phyloP scores from a whole-genome alignment of 2,329 filamentous ascomycete genomes.

The Amphichorda felina region DNA sequence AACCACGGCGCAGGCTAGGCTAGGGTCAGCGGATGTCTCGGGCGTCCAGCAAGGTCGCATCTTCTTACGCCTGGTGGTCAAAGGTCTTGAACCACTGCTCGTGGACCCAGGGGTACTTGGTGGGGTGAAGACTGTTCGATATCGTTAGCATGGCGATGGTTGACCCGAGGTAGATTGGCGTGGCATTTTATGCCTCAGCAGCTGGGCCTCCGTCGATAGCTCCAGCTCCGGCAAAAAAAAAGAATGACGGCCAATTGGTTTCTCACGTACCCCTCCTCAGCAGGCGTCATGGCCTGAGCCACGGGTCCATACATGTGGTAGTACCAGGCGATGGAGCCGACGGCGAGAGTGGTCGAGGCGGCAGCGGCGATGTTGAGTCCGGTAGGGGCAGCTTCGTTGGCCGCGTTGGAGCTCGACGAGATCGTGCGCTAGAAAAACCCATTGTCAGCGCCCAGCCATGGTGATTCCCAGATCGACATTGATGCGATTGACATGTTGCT shows the following conservation, averaged over 20 bases:
- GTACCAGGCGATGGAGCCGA: constrained; percentile 92
- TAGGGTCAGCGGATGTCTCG: no score
- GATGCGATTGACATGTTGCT: constrained; percentile 16
- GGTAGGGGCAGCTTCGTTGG: constrained; percentile 58
- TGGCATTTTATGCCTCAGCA: constrained; percentile 22
- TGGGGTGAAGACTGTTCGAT: constrained; percentile 66
- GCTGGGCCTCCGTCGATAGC: constrained; percentile 1
- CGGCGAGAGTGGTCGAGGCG: constrained; percentile 74
- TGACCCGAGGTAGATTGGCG: constrained; percentile 4
- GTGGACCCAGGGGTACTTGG: constrained; percentile 94
- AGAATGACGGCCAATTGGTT: neutral
- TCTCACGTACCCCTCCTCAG: constrained; percentile 89
- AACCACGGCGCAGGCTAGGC: constrained; percentile 84
- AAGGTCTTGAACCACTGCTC: constrained; percentile 87
- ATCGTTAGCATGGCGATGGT: constrained; percentile 12
- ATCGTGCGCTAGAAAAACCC: constrained; percentile 41
- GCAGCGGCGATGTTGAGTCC: constrained; percentile 78
- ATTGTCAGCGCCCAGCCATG: constrained; percentile 23
- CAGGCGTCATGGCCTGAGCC: constrained; percentile 79
- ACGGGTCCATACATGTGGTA: constrained; percentile 89
- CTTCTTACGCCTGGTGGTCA: constrained; percentile 85
- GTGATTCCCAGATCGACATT: constrained; percentile 7
- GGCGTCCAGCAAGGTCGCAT: constrained; percentile 1
- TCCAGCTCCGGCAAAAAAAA: neutral
- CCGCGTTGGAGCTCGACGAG: constrained; percentile 64